A percentile compares a stretch with the other conserved stretches of the same genome.
Evolutionary conservation across 192 early-diverging fungal genomes (phyloP).

Genomic region (Linnemannia hyalina): DNA sequence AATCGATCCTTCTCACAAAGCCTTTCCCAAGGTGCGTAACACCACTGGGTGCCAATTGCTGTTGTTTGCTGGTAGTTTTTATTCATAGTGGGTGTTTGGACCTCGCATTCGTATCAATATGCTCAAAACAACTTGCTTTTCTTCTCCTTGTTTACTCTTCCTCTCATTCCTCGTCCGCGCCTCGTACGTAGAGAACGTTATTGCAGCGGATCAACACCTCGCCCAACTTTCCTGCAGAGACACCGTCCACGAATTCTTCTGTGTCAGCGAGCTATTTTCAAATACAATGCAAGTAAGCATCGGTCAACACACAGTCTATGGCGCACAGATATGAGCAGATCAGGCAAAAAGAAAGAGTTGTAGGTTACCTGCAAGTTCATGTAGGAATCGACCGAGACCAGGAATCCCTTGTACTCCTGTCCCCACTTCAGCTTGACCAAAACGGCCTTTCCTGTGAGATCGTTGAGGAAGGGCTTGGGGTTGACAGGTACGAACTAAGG

Average conservation of each 20-base stretch:
- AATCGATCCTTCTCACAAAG: not conserved
- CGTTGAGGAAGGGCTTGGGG: slow-evolving; percentile 96
- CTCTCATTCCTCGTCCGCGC: slow-evolving; percentile 66
- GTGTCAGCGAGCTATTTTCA: slow-evolving; percentile 85
- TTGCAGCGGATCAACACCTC: slow-evolving; percentile 96
- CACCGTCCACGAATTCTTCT: slow-evolving; percentile 96
- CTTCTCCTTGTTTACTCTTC: not conserved
- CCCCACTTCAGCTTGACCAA: slow-evolving; percentile 99
- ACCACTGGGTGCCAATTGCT: not conserved
- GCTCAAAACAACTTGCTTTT: not conserved
- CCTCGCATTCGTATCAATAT: not conserved
- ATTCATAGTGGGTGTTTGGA: not conserved
- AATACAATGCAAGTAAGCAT: not conserved
- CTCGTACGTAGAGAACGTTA: slow-evolving; percentile 86
- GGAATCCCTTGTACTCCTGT: slow-evolving; percentile 94
- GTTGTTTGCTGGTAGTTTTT: slow-evolving; percentile 3
- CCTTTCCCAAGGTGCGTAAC: not conserved
- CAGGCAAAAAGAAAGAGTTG: not conserved
- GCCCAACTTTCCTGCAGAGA: slow-evolving; percentile 86
- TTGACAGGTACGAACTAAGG: slow-evolving; percentile 91
- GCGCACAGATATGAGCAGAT: not conserved
- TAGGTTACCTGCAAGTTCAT: slow-evolving; percentile 93
- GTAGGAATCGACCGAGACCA: slow-evolving; percentile 94
- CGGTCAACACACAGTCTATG: not conserved
- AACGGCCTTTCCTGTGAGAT: slow-evolving; percentile 92